Evolutionary conservation across 495 filamentous ascomycete genomes (phyloP), one percentile per base, ranked within the genome.

Genomic region (Annulohypoxylon maeteangense): DNA sequence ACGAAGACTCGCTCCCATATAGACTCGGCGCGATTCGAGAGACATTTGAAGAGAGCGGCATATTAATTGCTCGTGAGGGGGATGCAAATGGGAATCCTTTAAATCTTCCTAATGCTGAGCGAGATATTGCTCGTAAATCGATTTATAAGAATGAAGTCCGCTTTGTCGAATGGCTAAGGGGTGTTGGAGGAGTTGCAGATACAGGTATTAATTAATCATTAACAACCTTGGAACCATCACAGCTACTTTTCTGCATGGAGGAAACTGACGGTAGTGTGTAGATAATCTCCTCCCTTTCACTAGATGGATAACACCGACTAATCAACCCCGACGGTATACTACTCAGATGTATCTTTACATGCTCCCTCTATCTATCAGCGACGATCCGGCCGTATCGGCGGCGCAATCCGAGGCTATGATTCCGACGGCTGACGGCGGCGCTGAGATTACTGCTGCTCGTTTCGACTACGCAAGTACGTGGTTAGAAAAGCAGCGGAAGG

Each of bases 331-430:
- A 74, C 86, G 95, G 18, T 99, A 93, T 76, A 91, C 91, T 1
- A 97, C 94, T 7, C 93, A 97, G 76, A 97, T 99, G 94, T 99
- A 98, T 76, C 74, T 99, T 7, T 95, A 97, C 78, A 91, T 97
- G 80, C 84, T 97, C n/a, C 94, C 95, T 0, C 80, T 94, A 0
- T 81, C 83, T 3, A 71, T 83, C 1, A 60, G 60, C 20, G 16
- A 40, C 22, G 75, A 77, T 36, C 80, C 84, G 11, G 78, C 80
- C 20, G 72, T 81, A 61, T 78, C 80, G 23, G 71, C 75, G 7
- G 71, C 74, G 3, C 56, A 67, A n/a, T 70, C 75, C 0, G 72
- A 83, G 54, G 74, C 77, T 5, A 56, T 83, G 22, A 74, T 87
- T 22, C 89, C 87, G 7, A 94, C 91, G 1, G 87, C 86, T 27